Conservation (phyloP, 306 rosid species). For the Pterocarpus santalinus region DNA sequence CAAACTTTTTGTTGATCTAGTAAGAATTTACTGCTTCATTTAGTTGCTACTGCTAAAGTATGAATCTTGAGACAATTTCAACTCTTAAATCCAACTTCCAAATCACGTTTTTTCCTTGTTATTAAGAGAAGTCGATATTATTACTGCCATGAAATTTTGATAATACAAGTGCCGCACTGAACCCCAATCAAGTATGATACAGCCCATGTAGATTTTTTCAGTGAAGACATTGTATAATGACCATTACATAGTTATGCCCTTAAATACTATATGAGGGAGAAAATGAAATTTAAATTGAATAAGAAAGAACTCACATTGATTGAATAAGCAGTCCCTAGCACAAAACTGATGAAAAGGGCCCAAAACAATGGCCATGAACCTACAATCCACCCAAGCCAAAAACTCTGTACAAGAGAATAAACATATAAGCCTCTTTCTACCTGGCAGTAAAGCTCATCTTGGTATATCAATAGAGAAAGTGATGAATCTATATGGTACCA, state of each 20-base stretch:
- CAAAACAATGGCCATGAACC: slow-evolving; percentile 98
- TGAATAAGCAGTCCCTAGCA: slow-evolving; percentile 94
- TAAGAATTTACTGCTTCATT: slow-evolving; percentile 23
- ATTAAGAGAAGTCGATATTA: slow-evolving; percentile 19
- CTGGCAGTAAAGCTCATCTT: slow-evolving; percentile 24
- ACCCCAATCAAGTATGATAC: slow-evolving; percentile 17
- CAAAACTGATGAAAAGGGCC: slow-evolving; percentile 93
- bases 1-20: slow-evolving; percentile 15
- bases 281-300: slow-evolving; percentile 10
- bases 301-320: slow-evolving; percentile 75
- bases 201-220: slow-evolving; percentile 12
- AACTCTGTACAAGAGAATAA: slow-evolving; percentile 69
- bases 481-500: slow-evolving; percentile 63
- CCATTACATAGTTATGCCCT: neutral
- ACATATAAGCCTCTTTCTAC: slow-evolving; percentile 45
- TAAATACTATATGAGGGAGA: slow-evolving; percentile 10
- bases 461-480: slow-evolving; percentile 18
- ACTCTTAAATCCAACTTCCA: slow-evolving; percentile 32
- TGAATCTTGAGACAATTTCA: neutral
- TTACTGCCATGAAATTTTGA: slow-evolving; percentile 19
- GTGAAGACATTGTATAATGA: slow-evolving; percentile 17
- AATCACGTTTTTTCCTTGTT: neutral
- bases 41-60: slow-evolving; percentile 3
- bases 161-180: neutral
- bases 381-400: slow-evolving; percentile 90